A percentile compares a stretch with the other conserved stretches of the same genome.
phyloP scores from a whole-genome alignment of 306 rosid species.

The Malus sylvestris region DNA sequence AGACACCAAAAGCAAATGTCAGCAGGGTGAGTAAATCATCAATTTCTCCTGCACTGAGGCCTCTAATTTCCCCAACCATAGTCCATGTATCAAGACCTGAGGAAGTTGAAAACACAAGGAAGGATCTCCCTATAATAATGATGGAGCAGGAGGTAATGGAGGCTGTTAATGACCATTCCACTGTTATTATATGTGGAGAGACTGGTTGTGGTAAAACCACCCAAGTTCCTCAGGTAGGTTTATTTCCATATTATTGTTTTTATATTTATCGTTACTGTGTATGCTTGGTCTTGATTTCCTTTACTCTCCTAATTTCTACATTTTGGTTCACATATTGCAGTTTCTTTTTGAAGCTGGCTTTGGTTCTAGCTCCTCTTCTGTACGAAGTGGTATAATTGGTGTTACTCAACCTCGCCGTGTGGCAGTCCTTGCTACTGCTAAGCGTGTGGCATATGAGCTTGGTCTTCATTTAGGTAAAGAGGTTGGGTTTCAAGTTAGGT shows the following conservation, averaged over 20 bases:
- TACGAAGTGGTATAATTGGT: conserved; percentile 62
- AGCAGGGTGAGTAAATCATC: conserved; percentile 21
- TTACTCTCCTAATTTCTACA: conserved; percentile 1
- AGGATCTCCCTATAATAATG: conserved; percentile 92
- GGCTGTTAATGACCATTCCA: conserved; percentile 64
- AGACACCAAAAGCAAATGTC: conserved; percentile 13
- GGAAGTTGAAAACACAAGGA: conserved; percentile 66
- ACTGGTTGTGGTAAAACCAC: conserved; percentile 99
- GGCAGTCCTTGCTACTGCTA: conserved; percentile 91
- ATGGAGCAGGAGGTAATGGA: conserved; percentile 99
- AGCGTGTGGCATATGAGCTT: conserved; percentile 89
- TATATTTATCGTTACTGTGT: background rate
- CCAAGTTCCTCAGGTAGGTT: conserved; percentile 89
- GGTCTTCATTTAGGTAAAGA: conserved; percentile 67
- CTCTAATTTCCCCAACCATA: conserved; percentile 47
- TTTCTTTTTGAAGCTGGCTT: conserved; percentile 89
- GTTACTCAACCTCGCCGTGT: conserved; percentile 96
- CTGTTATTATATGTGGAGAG: conserved; percentile 89
- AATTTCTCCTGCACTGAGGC: conserved; percentile 19
- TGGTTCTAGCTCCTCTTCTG: conserved; percentile 51
- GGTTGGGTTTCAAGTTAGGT: conserved; percentile 93
- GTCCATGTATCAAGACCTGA: conserved; percentile 68
- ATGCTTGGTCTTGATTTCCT: conserved; percentile 1
- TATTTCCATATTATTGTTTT: background rate
- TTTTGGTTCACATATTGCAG: conserved; percentile 26